Evolutionary conservation across 805 yeast genomes (phyloP).

Genomic region (Komagataella kurtzmanii): DNA sequence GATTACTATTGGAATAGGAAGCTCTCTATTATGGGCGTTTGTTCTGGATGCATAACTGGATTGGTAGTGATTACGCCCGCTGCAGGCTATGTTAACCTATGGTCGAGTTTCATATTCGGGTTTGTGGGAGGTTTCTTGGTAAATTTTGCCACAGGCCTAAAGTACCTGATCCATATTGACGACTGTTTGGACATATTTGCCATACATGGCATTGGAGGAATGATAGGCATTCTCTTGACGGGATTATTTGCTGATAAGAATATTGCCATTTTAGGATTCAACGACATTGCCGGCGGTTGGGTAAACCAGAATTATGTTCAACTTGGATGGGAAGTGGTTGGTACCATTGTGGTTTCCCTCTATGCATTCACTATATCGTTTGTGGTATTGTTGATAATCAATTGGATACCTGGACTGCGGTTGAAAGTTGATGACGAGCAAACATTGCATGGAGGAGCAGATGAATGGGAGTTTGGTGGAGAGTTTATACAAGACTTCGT

Average conservation of each 20-base stretch:
- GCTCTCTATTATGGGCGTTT: slow-evolving; percentile 83
- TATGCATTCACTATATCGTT: slow-evolving; percentile 56
- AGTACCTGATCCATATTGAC: slow-evolving; percentile 63
- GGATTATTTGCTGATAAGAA: slow-evolving; percentile 70
- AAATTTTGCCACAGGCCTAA: slow-evolving; percentile 74
- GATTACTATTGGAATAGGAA: slow-evolving; percentile 71
- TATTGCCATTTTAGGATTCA: slow-evolving; percentile 63
- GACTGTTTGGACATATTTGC: slow-evolving; percentile 85
- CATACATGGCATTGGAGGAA: slow-evolving; percentile 90
- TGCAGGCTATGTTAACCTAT: slow-evolving; percentile 71
- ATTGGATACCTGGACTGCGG: slow-evolving; percentile 66
- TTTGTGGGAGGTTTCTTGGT: slow-evolving; percentile 63
- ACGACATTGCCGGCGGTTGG: slow-evolving; percentile 73
- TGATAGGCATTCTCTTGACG: slow-evolving; percentile 67
- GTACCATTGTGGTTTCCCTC: slow-evolving; percentile 32
- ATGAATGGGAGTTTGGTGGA: slow-evolving; percentile 73
- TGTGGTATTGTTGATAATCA: slow-evolving; percentile 43
- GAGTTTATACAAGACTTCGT: slow-evolving; percentile 89
- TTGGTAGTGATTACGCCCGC: slow-evolving; percentile 93
- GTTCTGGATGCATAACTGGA: slow-evolving; percentile 88
- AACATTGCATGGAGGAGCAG: slow-evolving; percentile 61
- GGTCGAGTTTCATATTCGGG: slow-evolving; percentile 78
- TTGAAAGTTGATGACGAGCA: slow-evolving; percentile 65
- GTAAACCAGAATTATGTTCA: slow-evolving; percentile 75
- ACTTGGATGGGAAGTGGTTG: slow-evolving; percentile 51